Evolutionary conservation across 2,329 filamentous ascomycete species (phyloP).

Genomic region (Nemania sp.): DNA sequence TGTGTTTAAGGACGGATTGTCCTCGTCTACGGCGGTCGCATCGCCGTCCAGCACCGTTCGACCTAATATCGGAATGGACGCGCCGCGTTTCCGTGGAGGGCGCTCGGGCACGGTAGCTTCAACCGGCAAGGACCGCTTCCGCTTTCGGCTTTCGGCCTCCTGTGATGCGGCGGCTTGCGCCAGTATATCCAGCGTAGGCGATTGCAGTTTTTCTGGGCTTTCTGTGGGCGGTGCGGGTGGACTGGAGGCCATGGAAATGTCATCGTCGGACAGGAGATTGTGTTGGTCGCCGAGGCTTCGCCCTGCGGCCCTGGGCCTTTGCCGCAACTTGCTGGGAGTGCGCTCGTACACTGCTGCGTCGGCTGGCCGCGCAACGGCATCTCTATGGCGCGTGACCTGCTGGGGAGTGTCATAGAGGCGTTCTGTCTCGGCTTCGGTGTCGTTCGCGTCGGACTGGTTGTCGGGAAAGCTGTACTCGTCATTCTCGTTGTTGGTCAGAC

Average conservation of each 20-base stretch:
- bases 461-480: conserved; percentile 48
- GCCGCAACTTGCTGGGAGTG: conserved; percentile 77
- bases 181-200: conserved; percentile 39
- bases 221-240: conserved; percentile 35
- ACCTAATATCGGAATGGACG: conserved; percentile 29
- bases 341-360: conserved; percentile 61
- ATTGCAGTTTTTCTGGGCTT: conserved; percentile 31
- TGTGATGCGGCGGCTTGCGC: conserved; percentile 38
- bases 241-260: conserved; percentile 40
- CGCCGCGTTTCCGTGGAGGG: conserved; percentile 34
- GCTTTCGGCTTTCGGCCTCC: conserved; percentile 40
- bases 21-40: conserved; percentile 41
- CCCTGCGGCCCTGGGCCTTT: conserved; percentile 27
- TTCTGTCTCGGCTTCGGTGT: conserved; percentile 91
- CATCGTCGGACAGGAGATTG: conserved; percentile 41
- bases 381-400: conserved; percentile 59
- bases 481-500: conserved; percentile 31
- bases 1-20: conserved; percentile 36
- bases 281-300: conserved; percentile 45
- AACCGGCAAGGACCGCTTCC: conserved; percentile 39
- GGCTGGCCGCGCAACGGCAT: conserved; percentile 61
- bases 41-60: conserved; percentile 40
- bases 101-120: conserved; percentile 31
- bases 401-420: conserved; percentile 87
- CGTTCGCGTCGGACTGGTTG: conserved; percentile 62